phyloP scores from a whole-genome alignment of 2,329 filamentous ascomycete species.

The Didymella glomerata region DNA sequence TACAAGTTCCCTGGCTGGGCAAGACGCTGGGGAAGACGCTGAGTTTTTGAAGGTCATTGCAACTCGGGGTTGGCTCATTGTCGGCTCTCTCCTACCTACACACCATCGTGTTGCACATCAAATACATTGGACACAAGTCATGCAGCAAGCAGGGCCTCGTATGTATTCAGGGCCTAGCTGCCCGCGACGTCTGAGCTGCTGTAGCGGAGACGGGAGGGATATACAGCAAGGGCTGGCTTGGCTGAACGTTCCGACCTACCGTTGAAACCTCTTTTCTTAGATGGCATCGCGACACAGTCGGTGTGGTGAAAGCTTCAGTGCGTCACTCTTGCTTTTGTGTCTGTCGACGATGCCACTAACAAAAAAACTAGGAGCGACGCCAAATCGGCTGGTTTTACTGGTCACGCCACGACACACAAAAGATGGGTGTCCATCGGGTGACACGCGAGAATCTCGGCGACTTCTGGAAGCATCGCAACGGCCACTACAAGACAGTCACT shows the following conservation, averaged over 20 bases:
- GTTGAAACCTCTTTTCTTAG: neutral
- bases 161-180: conserved; percentile 30
- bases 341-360: neutral
- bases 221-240: conserved; percentile 20
- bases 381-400: conserved; percentile 28
- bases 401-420: conserved; percentile 2
- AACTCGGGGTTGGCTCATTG: conserved; percentile 31
- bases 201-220: conserved; percentile 14
- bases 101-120: conserved; percentile 27
- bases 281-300: neutral
- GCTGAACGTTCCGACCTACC: conserved; percentile 25
- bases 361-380: conserved; percentile 11
- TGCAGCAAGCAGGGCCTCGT: conserved; percentile 22
- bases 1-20: neutral
- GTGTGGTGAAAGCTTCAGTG: neutral
- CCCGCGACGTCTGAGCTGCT: conserved; percentile 17
- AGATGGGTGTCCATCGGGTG: conserved; percentile 19
- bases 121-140: conserved; percentile 29
- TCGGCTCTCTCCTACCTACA: conserved; percentile 15
- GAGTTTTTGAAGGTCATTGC: conserved; percentile 24
- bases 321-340: neutral
- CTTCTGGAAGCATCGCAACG: conserved; percentile 24
- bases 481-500: conserved; percentile 14
- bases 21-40: conserved; percentile 10
- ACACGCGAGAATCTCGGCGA: conserved; percentile 19